Percentiles rank a stretch among this genome's conserved stretches.
phyloP scores from a whole-genome alignment of 2,329 filamentous ascomycete genomes.

The Microdochium nivale region DNA sequence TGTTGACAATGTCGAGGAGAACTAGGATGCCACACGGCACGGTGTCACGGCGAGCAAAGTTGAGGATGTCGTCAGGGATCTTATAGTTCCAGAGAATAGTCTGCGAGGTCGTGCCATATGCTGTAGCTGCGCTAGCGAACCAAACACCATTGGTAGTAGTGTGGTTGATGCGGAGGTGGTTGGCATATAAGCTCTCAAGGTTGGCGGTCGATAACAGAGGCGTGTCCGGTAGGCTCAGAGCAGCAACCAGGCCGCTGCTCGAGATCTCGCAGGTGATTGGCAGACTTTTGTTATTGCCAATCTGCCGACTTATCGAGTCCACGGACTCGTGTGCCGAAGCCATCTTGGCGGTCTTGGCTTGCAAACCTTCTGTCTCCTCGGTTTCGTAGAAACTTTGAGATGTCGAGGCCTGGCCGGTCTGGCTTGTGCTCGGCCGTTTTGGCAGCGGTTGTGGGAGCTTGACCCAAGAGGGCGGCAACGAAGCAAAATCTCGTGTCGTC shows the following conservation, averaged over 20 bases:
- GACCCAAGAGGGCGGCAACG: conserved; percentile 53
- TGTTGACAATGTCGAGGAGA: conserved; percentile 39
- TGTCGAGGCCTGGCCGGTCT: conserved; percentile 4
- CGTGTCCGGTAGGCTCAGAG: conserved; percentile 28
- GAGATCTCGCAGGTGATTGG: conserved; percentile 41
- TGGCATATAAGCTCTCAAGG: conserved; percentile 32
- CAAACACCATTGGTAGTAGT: conserved; percentile 34
- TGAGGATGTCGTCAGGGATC: conserved; percentile 42
- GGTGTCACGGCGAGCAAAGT: conserved; percentile 40
- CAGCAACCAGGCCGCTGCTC: conserved; percentile 34
- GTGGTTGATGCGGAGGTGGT: conserved; percentile 32
- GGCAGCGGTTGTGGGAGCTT: conserved; percentile 28
- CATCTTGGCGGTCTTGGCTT: conserved; percentile 3
- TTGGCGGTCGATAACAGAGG: conserved; percentile 13
- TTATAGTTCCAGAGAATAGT: conserved; percentile 54
- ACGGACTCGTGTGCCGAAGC: conserved; percentile 17
- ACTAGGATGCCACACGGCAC: conserved; percentile 53
- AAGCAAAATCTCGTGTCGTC: conserved; percentile 40
- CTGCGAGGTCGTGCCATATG: conserved; percentile 42
- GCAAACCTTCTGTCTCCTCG: neutral
- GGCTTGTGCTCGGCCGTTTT: conserved; percentile 1
- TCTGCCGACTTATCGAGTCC: conserved; percentile 25
- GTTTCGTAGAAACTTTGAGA: conserved; percentile 1
- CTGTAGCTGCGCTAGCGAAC: conserved; percentile 49
- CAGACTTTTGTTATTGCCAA: conserved; percentile 11